phyloP scores from a whole-genome alignment of 176 grass and related monocot genomes.

The Carex kokanica region DNA sequence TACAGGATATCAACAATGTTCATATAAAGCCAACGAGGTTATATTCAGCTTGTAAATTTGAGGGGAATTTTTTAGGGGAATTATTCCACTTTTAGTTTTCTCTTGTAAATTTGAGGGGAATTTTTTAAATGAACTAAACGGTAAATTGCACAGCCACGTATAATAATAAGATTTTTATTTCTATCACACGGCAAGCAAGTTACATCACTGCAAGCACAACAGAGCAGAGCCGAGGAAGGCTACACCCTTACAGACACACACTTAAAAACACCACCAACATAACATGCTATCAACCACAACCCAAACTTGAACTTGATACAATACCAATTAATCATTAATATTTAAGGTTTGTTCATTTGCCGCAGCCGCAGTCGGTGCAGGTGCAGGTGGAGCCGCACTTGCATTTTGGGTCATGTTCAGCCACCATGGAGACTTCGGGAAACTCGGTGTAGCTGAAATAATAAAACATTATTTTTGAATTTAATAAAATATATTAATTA shows the following conservation, averaged over 20 bases:
- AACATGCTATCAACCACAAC: slow-evolving; percentile 4
- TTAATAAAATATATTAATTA: background rate
- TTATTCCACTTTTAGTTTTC: no score
- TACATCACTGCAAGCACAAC: slow-evolving; percentile 24
- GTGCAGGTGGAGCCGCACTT: slow-evolving; percentile 57
- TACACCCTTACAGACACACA: background rate
- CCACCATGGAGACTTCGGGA: slow-evolving; percentile 14
- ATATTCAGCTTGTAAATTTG: no score
- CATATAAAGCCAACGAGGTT: no score
- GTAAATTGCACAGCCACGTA: background rate
- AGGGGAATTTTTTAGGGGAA: no score
- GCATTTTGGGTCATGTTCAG: slow-evolving; percentile 51
- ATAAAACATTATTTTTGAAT: background rate
- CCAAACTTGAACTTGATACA: slow-evolving; percentile 15
- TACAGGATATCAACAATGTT: background rate
- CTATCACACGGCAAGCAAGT: slow-evolving; percentile 1
- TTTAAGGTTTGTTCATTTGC: slow-evolving; percentile 38
- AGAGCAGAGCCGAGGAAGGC: slow-evolving; percentile 3
- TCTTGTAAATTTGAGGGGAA: no score
- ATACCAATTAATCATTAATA: background rate
- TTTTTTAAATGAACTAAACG: background rate
- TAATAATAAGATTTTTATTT: slow-evolving; percentile 23
- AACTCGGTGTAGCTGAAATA: slow-evolving; percentile 44
- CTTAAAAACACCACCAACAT: slow-evolving; percentile 21
- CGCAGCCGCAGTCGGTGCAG: slow-evolving; percentile 51